Percentiles rank a stretch among this genome's conserved stretches.
Conservation (phyloP, 805 yeast species). For the Limtongozyma cylindracea region DNA sequence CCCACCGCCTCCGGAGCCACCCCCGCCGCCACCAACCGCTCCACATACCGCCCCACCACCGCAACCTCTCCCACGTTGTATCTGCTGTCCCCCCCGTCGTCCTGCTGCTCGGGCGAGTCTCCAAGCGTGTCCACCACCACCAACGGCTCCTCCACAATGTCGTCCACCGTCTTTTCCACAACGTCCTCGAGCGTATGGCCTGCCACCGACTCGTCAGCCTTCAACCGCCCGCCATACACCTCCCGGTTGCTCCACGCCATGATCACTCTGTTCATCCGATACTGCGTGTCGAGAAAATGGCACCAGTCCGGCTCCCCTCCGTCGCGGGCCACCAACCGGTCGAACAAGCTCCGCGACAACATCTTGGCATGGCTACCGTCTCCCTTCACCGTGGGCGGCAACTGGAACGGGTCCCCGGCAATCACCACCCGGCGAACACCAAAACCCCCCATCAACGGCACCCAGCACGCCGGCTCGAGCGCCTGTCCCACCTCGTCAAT, state of each 20-base stretch:
- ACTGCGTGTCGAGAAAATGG: conserved; percentile 49
- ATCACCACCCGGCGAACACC: conserved; percentile 33
- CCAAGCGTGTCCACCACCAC: too few species aligned
- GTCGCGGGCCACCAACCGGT: conserved; percentile 27
- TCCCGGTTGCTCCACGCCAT: conserved; percentile 55
- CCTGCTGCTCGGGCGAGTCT: too few species aligned
- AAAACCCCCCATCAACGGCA: conserved; percentile 50
- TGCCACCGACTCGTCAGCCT: conserved; percentile 35
- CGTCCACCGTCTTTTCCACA: too few species aligned
- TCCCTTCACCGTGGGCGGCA: conserved; percentile 75
- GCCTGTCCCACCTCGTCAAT: conserved; percentile 94
- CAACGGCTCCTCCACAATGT: too few species aligned
- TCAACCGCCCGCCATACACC: conserved; percentile 35
- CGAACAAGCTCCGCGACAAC: conserved; percentile 50
- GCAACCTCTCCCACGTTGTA: conserved; percentile 56
- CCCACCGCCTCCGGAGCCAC: conserved; percentile 41
- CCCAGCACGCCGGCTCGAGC: conserved; percentile 91
- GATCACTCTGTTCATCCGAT: conserved; percentile 61
- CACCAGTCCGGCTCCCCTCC: conserved; percentile 18
- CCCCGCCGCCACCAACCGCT: conserved; percentile 21
- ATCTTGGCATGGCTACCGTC: conserved; percentile 2
- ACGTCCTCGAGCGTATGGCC: conserved; percentile 27
- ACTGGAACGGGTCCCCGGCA: conserved; percentile 85
- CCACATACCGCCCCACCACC: conserved; percentile 32
- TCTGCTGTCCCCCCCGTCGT: conserved; percentile 10